Evolutionary conservation across 129 eudicot species (phyloP).

Genomic region (Saposhnikovia divaricata): DNA sequence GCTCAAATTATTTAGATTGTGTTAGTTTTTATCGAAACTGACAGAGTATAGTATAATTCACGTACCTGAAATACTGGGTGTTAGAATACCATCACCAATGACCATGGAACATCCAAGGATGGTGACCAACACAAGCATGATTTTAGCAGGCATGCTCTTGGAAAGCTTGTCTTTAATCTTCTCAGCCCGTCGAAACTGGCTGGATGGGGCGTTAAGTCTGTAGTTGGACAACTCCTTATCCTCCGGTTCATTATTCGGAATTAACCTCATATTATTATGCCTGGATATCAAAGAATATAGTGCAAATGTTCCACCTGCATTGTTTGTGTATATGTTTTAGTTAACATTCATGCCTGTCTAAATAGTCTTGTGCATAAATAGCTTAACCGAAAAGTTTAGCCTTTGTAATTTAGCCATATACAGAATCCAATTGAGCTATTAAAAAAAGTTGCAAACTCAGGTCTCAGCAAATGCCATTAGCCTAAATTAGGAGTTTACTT

Average conservation of each 20-base stretch:
- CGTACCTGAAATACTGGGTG: constrained; percentile 21
- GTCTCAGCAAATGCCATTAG: too few species aligned
- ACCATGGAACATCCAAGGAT: constrained; percentile 67
- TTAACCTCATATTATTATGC: constrained; percentile 39
- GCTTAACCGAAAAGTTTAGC: background rate
- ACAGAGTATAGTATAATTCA: background rate
- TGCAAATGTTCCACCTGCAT: constrained; percentile 66
- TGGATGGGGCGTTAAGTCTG: constrained; percentile 26
- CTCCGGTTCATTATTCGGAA: constrained; percentile 56
- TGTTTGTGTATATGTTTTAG: background rate
- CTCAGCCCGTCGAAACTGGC: constrained; percentile 30
- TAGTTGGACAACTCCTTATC: constrained; percentile 46
- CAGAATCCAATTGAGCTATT: too few species aligned
- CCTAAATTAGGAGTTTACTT: background rate
- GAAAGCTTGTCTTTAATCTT: constrained; percentile 32
- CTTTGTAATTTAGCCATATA: background rate
- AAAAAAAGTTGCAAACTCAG: too few species aligned
- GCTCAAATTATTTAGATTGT: background rate
- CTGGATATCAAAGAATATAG: constrained; percentile 55
- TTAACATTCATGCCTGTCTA: background rate
- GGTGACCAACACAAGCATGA: constrained; percentile 39
- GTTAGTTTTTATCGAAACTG: background rate
- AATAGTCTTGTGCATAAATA: background rate
- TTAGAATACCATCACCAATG: constrained; percentile 59
- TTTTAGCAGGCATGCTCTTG: constrained; percentile 29